Evolutionary conservation across 768 basidiomycete genomes (phyloP), one percentile per base, ranked within the genome.

Genomic region (Ephemerocybe angulata): DNA sequence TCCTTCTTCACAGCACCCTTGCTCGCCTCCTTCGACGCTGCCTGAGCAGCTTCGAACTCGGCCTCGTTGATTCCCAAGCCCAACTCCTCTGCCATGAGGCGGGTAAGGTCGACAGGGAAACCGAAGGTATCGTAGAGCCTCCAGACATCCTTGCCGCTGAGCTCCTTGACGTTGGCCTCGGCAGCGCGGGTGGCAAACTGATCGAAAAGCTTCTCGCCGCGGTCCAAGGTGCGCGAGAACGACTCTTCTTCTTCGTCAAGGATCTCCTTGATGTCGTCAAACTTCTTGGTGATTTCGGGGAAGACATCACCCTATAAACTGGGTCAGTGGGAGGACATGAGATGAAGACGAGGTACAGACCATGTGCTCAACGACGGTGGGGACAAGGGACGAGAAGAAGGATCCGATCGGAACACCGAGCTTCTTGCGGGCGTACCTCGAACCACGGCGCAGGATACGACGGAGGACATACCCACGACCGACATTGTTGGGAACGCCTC

Each of bases 201-300:
- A 52, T 95, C 92, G 68, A 98, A 99, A 4, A 98, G 79, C 65
- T 87, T 92, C 75, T 99, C 97, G 29, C 97, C 97, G 27, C 97
- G 87, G 69, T 96, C 95, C 29, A 99, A 81, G 7, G 97, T 98
- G n/a, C 93, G 84, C 7, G 95, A 91, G 69, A 99, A 98, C 0
- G 95, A 97, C 60, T 90, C 90, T 67, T 99, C 97, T 70, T 99
- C 97, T 65, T 98, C 97, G 65, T 98, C 87, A 17, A 98, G 79
- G 58, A 99, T 93, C 69, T 97, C 93, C 66, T 93, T 93, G 65
- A 98, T 85, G 60, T 92, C 93, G 8, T 80, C 81, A 28, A 82
- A 76, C 62, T 83, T 87, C 67, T 85, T 92, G 19, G 81, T 89
- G 61, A 98, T 86, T 72, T 98, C 97, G 2, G 97, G 97, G 80